These are phyloP conservation scores for Encephalitozoon romaleae DNA, from an alignment of 371 early-diverging fungal species.

Conservation along the genomic window DNA sequence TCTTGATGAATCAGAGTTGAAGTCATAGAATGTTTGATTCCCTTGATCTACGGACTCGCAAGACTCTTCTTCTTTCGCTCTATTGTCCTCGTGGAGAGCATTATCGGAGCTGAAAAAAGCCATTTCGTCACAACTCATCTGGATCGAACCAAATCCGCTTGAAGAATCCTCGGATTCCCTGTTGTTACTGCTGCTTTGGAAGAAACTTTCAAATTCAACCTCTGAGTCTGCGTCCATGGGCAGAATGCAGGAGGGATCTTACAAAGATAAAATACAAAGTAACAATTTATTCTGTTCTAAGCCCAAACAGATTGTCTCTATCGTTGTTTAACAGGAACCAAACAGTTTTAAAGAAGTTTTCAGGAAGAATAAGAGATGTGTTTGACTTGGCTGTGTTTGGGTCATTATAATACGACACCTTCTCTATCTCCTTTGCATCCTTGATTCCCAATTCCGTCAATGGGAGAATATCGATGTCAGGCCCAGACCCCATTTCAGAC, in stretches of 20 bases:
- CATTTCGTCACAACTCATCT: background rate
- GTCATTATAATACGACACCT: slow-evolving; percentile 39
- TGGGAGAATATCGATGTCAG: slow-evolving; percentile 39
- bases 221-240: background rate
- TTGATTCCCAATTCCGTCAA: slow-evolving; percentile 27
- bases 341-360: slow-evolving; percentile 41
- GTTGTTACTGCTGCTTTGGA: background rate
- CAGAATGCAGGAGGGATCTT: background rate
- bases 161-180: background rate
- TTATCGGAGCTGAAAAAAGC: background rate
- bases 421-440: slow-evolving; percentile 14
- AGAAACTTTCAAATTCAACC: background rate
- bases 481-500: slow-evolving; percentile 30
- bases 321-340: slow-evolving; percentile 37
- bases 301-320: slow-evolving; percentile 46
- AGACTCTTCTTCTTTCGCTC: background rate
- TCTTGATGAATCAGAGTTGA: background rate
- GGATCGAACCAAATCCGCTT: background rate
- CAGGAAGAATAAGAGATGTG: slow-evolving; percentile 41
- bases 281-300: slow-evolving; percentile 17
- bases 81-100: background rate
- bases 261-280: background rate
- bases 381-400: slow-evolving; percentile 18
- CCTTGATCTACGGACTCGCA: background rate
- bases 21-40: background rate